Evolutionary conservation across 78 protist genomes (phyloP), one percentile per base, ranked within the genome.

Genomic region (Dictyostelium brefeldianum): DNA sequence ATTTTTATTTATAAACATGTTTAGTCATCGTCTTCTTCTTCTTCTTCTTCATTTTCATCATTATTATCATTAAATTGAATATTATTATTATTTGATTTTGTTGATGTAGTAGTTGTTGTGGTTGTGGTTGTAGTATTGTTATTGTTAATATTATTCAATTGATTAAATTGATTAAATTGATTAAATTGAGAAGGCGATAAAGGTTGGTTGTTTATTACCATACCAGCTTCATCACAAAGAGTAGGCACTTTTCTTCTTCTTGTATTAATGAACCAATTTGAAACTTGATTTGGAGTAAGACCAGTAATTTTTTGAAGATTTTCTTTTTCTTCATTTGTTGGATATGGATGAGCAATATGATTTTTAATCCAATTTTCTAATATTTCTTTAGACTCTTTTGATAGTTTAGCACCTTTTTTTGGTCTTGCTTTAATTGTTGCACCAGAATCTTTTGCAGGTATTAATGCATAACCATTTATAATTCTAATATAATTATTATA

Each of bases 201-300:
- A n/a, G n/a, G n/a, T 14, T 51, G 10, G 4, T 51, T 5, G 27
- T 65, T 65, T 29, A 41, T 29, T 11, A 29, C 17, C 4, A 65
- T 65, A 14, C 73, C 73, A 29, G 73, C 73, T 65, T 65, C 73
- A 65, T 65, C 73, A 65, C 73, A 65, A 14, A 71, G 9, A 9
- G 29, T 20, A 14, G 83, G 83, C 18, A 91, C 75, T 54, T 67
- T 69, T 47, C 94, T 85, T 41, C 89, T 89, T 17, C 94, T 70
- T 0, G 98, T 92, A 56, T 97, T 97, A 56, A 92, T 97, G 73
- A 97, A 97, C 98, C 98, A 97, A 56, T 96, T 89, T 27, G 83
- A 91, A 14, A 97, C 80, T 73, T 96, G 98, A 50, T 41, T 69
- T 27, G 96, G 36, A 11, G 97, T 43, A 8, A 96, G 80, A 50